Conservation (phyloP, 108 stramenopile genomes). For the Epipyxis sp. region DNA sequence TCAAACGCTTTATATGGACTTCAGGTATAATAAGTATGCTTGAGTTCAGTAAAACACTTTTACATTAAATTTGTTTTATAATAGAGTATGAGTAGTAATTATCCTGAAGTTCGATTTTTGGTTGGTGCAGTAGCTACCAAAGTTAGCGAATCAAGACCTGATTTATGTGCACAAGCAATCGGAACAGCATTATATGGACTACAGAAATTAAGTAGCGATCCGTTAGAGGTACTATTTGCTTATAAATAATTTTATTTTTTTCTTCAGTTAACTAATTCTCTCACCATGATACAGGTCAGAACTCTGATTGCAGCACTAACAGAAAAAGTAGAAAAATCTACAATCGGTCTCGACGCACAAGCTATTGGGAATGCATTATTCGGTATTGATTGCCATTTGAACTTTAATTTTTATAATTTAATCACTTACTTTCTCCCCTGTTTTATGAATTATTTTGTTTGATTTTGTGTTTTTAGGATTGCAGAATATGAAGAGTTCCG, state of each 20-base stretch:
- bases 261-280: no score
- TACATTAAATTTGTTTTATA: no score
- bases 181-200: constrained; percentile 9
- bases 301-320: not conserved
- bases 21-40: no score
- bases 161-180: not conserved
- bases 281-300: no score
- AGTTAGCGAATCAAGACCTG: not conserved
- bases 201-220: not conserved
- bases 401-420: no score
- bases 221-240: constrained; percentile 1
- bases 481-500: not conserved
- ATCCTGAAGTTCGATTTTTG: constrained; percentile 13
- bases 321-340: not conserved
- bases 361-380: constrained; percentile 11
- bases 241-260: no score
- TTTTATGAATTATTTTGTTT: no score
- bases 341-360: not conserved
- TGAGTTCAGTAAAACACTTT: no score
- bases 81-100: constrained; percentile 21
- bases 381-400: no score
- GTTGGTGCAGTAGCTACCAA: not conserved
- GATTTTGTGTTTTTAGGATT: no score
- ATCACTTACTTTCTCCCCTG: no score
- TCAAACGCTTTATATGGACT: constrained; percentile 5